phyloP scores from a whole-genome alignment of 148 eudicot genomes.

The Silene conica region DNA sequence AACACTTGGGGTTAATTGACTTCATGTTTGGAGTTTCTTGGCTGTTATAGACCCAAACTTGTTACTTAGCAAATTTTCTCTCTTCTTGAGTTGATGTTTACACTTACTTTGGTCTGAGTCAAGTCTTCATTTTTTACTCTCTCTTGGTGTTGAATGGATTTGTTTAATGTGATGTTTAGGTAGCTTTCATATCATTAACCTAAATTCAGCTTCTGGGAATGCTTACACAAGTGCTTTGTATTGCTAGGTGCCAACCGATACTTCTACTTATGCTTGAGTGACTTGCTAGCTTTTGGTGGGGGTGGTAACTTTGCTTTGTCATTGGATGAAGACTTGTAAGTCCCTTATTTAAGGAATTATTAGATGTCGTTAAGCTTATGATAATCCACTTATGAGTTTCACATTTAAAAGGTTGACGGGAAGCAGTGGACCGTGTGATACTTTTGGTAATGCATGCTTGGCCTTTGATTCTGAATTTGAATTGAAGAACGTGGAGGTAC shows the following conservation, averaged over 20 bases:
- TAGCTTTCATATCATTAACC: background rate
- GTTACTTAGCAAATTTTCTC: background rate
- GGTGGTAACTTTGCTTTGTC: constrained; percentile 79
- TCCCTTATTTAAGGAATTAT: constrained; percentile 5
- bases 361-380: background rate
- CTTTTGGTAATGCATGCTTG: constrained; percentile 79
- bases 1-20: background rate
- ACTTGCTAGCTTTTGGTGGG: constrained; percentile 83
- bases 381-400: background rate
- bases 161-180: background rate
- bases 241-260: constrained; percentile 75
- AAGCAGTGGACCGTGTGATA: constrained; percentile 90
- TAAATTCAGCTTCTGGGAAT: background rate
- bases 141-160: no score
- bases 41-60: background rate
- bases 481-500: constrained; percentile 88
- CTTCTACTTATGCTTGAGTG: constrained; percentile 69
- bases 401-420: constrained; percentile 55
- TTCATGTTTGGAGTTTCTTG: background rate
- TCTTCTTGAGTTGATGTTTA: background rate
- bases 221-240: constrained; percentile 16
- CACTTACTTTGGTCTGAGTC: no score
- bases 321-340: constrained; percentile 86
- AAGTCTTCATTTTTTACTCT: no score
- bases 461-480: constrained; percentile 79